Percentiles rank a stretch among this genome's conserved stretches.
Conservation (phyloP, 306 rosid species). For the Begonia masoniana region DNA sequence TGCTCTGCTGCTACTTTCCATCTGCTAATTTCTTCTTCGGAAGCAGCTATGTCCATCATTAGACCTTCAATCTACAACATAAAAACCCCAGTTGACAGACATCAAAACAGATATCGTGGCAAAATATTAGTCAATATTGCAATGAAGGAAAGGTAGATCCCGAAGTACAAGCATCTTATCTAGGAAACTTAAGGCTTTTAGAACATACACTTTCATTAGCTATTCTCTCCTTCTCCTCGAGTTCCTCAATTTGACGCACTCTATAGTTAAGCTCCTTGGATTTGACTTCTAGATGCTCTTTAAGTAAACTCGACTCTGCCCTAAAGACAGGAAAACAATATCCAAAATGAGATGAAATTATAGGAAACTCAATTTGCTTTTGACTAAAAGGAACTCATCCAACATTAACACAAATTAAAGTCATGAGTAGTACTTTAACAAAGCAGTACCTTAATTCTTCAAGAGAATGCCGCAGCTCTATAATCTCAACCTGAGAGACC, state of each 20-base stretch:
- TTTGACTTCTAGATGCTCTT: slow-evolving; percentile 80
- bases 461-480: slow-evolving; percentile 65
- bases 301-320: slow-evolving; percentile 89
- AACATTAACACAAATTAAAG: too few species aligned
- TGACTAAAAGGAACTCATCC: too few species aligned
- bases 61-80: slow-evolving; percentile 78
- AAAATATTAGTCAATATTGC: too few species aligned
- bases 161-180: neutral
- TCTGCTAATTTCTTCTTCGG: slow-evolving; percentile 95
- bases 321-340: slow-evolving; percentile 52
- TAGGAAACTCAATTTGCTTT: too few species aligned
- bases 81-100: neutral
- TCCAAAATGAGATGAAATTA: slow-evolving; percentile 7
- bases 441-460: slow-evolving; percentile 58
- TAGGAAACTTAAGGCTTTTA: slow-evolving; percentile 1
- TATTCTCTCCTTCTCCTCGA: slow-evolving; percentile 81
- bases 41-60: slow-evolving; percentile 94
- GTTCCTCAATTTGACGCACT: slow-evolving; percentile 67
- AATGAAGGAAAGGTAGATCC: neutral
- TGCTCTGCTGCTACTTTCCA: slow-evolving; percentile 98
- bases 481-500: slow-evolving; percentile 90
- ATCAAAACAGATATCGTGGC: too few species aligned
- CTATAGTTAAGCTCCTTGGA: slow-evolving; percentile 70
- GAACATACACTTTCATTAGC: slow-evolving; percentile 83
- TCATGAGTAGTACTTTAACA: neutral